Evolutionary conservation across 176 grass and related monocot species (phyloP).

Genomic region (Aegilops sharonensis): DNA sequence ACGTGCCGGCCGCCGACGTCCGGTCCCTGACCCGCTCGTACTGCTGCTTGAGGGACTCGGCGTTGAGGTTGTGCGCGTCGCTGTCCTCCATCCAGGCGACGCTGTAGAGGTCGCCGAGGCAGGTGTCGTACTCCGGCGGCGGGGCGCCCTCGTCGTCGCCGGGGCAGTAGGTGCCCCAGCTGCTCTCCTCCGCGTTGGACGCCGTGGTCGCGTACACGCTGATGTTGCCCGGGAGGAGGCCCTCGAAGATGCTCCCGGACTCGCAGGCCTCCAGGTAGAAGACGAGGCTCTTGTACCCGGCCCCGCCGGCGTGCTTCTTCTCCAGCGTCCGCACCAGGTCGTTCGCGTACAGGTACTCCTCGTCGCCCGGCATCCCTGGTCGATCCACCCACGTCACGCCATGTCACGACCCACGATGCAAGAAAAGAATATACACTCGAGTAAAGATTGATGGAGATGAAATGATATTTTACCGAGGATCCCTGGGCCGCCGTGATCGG

Average conservation of each 20-base stretch:
- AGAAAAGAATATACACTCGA: neutral
- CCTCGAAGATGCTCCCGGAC: constrained; percentile 87
- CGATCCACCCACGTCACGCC: neutral
- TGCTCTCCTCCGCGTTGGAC: constrained; percentile 87
- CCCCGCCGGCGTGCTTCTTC: constrained; percentile 55
- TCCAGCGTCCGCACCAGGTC: constrained; percentile 53
- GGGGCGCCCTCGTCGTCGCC: constrained; percentile 44
- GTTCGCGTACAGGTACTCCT: constrained; percentile 72
- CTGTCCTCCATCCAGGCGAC: constrained; percentile 56
- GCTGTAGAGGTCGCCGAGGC: constrained; percentile 90
- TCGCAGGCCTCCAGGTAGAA: constrained; percentile 96
- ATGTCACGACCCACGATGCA: neutral
- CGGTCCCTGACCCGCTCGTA: constrained; percentile 61
- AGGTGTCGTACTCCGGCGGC: constrained; percentile 66
- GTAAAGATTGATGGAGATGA: neutral
- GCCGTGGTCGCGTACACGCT: constrained; percentile 80
- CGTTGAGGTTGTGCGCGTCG: constrained; percentile 33
- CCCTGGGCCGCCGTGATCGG: neutral
- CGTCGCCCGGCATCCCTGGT: constrained; percentile 66
- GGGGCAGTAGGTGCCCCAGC: constrained; percentile 90
- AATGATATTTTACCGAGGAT: neutral
- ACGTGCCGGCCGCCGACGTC: constrained; percentile 48
- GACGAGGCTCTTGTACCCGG: constrained; percentile 59
- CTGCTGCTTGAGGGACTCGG: constrained; percentile 68
- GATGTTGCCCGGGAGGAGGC: constrained; percentile 58